phyloP scores from a whole-genome alignment of 2,329 filamentous ascomycete species.

The Microcyclosporella mali region DNA sequence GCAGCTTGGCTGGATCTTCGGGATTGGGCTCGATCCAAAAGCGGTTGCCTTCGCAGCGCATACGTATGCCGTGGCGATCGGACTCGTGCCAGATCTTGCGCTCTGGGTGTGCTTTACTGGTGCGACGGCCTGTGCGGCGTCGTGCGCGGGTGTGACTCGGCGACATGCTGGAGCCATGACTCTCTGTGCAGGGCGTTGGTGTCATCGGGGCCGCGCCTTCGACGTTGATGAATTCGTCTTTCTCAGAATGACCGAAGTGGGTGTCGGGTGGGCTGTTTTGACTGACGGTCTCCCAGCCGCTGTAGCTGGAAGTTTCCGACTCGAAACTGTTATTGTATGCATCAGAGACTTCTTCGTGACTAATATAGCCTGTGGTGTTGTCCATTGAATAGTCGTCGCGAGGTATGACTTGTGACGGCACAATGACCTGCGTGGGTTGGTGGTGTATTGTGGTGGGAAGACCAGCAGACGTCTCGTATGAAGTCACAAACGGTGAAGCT shows the following conservation, averaged over 20 bases:
- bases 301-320: conserved; percentile 6
- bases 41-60: conserved; percentile 9
- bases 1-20: not conserved
- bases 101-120: conserved; percentile 8
- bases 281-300: conserved; percentile 10
- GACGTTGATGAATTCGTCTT: conserved; percentile 20
- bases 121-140: conserved; percentile 9
- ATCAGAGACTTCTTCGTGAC: conserved; percentile 5
- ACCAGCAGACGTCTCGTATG: not conserved
- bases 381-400: conserved; percentile 19
- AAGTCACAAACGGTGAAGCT: conserved; percentile 11
- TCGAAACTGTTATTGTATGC: conserved; percentile 13
- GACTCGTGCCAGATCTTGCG: conserved; percentile 8
- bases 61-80: conserved; percentile 1
- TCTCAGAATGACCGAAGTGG: conserved; percentile 20
- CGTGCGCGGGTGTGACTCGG: not conserved
- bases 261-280: conserved; percentile 12
- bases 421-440: conserved; percentile 15
- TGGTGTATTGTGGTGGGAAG: not conserved
- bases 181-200: not conserved
- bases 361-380: conserved; percentile 12
- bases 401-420: conserved; percentile 23
- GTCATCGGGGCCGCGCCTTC: conserved; percentile 11
- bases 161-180: no score
- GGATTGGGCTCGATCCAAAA: conserved; percentile 4